Base-by-base conservation (phyloP, 129 eudicot genomes). In the Lactuca sativa region DNA sequence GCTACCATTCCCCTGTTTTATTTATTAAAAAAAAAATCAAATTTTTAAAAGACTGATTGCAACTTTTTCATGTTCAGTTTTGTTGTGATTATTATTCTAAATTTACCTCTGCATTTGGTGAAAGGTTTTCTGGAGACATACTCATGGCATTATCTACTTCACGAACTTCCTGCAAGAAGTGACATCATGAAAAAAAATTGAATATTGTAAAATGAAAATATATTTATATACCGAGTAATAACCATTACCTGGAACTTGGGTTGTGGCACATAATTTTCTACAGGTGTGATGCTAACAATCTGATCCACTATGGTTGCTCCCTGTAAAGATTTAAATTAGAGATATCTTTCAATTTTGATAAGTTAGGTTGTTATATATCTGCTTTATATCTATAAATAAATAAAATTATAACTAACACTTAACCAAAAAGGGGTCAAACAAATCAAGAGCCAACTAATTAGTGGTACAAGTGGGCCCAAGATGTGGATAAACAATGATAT, bases 221-320 rank as follows among this genome's bases (percentile, higher is more conserved):
- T 17, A 67, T 53, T 40, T 43, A 32, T 18, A 41, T 12, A 32
- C 16, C 58, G 34, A 7, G 14, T 30, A 49, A 54, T 33, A 74
- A 43, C 37, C 38, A 66, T 84, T 84, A 92, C 96, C 96, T 40
- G 77, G 63, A 62, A 67, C 74, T 83, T 79, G 51, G 88, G 62
- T 62, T 83, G 79, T 14, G 82, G 88, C 36, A 87, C 86, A 75
- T 89, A 93, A 84, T 90, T 83, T 70, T 86, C 97, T 14, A 82
- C 92, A 62, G 80, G 78, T 48, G 83, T 72, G 51, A 93, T 90
- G 75, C 78, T 82, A 52, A 93, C 99, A 73, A 89, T 86, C 83
- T 91, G 97, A 72, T 93, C 99, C 36, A 93, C 95, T n/a, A 93
- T 85, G 33, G 93, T 87, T 63, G 99, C 99, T 66, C 99, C 99